These are phyloP conservation scores for Neofusicoccum parvum DNA, from an alignment of 2,329 filamentous ascomycete species.

Conservation along the genomic window DNA sequence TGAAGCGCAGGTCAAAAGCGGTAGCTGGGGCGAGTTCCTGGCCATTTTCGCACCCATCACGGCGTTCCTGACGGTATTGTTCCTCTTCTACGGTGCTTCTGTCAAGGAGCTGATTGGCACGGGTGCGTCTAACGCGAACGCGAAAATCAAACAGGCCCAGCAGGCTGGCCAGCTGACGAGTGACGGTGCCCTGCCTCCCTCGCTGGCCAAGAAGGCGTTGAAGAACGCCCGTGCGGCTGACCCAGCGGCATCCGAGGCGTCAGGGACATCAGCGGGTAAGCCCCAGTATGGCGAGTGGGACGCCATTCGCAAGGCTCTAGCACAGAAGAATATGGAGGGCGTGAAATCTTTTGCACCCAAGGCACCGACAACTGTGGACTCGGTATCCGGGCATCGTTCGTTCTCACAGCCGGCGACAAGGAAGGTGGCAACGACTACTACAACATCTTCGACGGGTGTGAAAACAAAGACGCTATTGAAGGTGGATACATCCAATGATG, in stretches of 20 bases:
- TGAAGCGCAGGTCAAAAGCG: constrained; percentile 52
- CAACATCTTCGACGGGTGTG: neutral
- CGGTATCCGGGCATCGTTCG: constrained; percentile 15
- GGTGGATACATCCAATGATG: constrained; percentile 13
- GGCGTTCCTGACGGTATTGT: constrained; percentile 52
- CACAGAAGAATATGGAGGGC: constrained; percentile 11
- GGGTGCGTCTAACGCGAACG: constrained; percentile 15
- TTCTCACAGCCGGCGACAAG: constrained; percentile 16
- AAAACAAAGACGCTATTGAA: constrained; percentile 7
- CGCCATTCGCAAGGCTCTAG: constrained; percentile 14
- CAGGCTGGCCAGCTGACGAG: constrained; percentile 1
- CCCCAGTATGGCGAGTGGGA: constrained; percentile 22
- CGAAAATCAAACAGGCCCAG: constrained; percentile 19
- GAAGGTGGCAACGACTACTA: neutral
- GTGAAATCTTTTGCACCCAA: constrained; percentile 20
- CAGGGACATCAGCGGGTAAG: constrained; percentile 2
- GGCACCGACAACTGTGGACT: constrained; percentile 8
- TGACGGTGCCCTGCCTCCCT: constrained; percentile 8
- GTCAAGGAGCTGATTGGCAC: constrained; percentile 4
- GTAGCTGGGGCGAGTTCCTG: constrained; percentile 54
- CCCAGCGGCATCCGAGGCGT: neutral
- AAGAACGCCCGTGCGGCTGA: constrained; percentile 20
- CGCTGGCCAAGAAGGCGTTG: constrained; percentile 20
- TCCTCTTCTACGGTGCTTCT: constrained; percentile 46
- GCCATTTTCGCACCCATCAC: constrained; percentile 56